Base-by-base conservation (phyloP, 1,284 basidiomycete species). In the Ceratobasidium sp. region DNA sequence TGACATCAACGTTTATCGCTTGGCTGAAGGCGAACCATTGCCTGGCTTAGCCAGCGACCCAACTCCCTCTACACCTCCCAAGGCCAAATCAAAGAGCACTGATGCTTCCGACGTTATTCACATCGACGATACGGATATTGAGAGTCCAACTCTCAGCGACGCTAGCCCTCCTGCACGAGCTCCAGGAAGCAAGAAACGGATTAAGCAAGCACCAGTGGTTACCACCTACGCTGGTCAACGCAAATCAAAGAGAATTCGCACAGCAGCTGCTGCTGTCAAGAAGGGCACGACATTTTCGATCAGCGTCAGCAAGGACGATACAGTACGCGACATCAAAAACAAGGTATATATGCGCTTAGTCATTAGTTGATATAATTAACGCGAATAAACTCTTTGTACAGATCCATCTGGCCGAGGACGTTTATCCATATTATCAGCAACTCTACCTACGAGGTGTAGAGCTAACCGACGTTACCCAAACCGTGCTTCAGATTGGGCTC, bases 271-370 rank as follows among this genome's bases (percentile, higher is more conserved):
- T 11, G 18, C 62, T 6, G 41, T 21, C 41, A 66, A 54, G 43
- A 59, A 57, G 23, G 52, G 55, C 9, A 49, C 47, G 1, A 66
- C 61, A 23, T 69, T 69, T 21, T 55, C 38, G 41, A 79, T 93
- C 59, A 84, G 80, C 14, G 84, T 94, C 57, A 84, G 83, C 47
- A 92, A 91, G 79, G 79, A 81, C 21, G 92, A 87, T 76, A 88
- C 89, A 0, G 84, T 94, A 69, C 93, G 90, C 78, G 91, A 92
- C 11, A 86, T 94, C 76, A 93, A 93, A 79, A 79, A 91, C 63
- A 83, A 86, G 84, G 92, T 93, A 72, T 70, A 79, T 46, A 13
- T 18, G 5, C 16, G 43, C 13, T 18, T 38, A 21, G 35, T 21
- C 8, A 21, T 23, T 23, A 32, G 21, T 26, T 49, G 9, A 38